Conservation (phyloP, 495 filamentous ascomycete genomes). For the Neohortaea acidophila region DNA sequence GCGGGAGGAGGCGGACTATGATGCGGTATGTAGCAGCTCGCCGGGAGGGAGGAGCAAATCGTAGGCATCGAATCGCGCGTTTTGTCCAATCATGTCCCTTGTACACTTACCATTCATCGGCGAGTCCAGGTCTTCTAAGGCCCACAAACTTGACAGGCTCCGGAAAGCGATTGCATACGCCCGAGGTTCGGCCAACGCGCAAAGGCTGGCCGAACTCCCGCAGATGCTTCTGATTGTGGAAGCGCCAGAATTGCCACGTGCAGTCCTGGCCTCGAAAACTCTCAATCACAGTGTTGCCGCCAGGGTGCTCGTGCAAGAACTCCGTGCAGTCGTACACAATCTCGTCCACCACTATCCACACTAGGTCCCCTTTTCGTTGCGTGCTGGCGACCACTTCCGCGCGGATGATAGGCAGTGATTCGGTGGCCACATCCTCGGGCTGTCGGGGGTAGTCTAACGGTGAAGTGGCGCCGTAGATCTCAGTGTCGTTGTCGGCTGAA, state of each 20-base stretch:
- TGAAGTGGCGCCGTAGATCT: too few species aligned
- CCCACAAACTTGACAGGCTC: not conserved
- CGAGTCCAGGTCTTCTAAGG: not conserved
- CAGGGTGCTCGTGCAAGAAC: slow-evolving; percentile 4
- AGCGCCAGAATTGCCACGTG: slow-evolving; percentile 9
- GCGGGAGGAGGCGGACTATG: too few species aligned
- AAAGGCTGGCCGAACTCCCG: not conserved
- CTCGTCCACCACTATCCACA: slow-evolving; percentile 5
- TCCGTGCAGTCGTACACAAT: slow-evolving; percentile 6
- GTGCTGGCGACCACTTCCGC: not conserved
- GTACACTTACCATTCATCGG: too few species aligned
- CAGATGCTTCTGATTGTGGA: slow-evolving; percentile 1
- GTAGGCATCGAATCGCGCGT: too few species aligned
- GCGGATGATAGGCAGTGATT: not conserved
- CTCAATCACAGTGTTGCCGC: slow-evolving; percentile 4
- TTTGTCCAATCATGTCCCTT: too few species aligned
- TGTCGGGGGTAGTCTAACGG: not conserved
- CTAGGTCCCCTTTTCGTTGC: not conserved
- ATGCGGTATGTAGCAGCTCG: too few species aligned
- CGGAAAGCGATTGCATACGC: slow-evolving; percentile 1
- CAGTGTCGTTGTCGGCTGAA: too few species aligned
- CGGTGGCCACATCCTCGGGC: not conserved
- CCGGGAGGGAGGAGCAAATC: too few species aligned
- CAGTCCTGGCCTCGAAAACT: slow-evolving; percentile 1
- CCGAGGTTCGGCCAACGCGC: slow-evolving; percentile 1